phyloP scores from a whole-genome alignment of 2,329 filamentous ascomycete genomes.

The Arthrinium puccinioides region DNA sequence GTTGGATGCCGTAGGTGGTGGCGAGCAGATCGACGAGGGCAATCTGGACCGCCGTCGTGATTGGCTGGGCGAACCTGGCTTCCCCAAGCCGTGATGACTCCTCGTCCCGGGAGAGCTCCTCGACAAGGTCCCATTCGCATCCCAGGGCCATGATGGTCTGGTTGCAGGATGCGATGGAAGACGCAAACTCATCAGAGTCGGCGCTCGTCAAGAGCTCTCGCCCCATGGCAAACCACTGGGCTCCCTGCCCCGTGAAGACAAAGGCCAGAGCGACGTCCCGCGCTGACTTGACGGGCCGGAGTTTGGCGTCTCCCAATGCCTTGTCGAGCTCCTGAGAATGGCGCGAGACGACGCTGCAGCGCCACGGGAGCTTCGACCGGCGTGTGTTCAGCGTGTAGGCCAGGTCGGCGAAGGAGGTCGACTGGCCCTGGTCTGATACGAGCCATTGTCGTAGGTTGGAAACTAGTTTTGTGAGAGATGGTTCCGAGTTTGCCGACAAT shows the following conservation, averaged over 20 bases:
- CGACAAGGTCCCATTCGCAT: neutral
- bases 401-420: slow-evolving; percentile 5
- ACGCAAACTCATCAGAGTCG: neutral
- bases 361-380: slow-evolving; percentile 9
- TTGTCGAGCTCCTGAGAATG: slow-evolving; percentile 11
- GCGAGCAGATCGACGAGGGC: slow-evolving; percentile 28
- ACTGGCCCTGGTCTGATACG: neutral
- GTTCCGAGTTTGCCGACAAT: slow-evolving; percentile 7
- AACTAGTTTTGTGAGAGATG: slow-evolving; percentile 11
- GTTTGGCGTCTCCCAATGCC: slow-evolving; percentile 12
- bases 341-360: slow-evolving; percentile 3
- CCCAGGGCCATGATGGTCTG: neutral
- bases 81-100: slow-evolving; percentile 11
- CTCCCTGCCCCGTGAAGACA: slow-evolving; percentile 38
- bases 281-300: slow-evolving; percentile 4
- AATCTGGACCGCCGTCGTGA: slow-evolving; percentile 33
- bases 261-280: slow-evolving; percentile 6
- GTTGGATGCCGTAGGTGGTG: slow-evolving; percentile 15
- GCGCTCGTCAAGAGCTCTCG: slow-evolving; percentile 12
- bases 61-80: slow-evolving; percentile 23
- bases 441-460: slow-evolving; percentile 5
- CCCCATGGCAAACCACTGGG: slow-evolving; percentile 37
- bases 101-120: neutral
- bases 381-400: slow-evolving; percentile 12
- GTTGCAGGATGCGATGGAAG: neutral